These are phyloP conservation scores for Leavenworthia alabamica DNA, from an alignment of 345 rosid species.

Conservation along the genomic window DNA sequence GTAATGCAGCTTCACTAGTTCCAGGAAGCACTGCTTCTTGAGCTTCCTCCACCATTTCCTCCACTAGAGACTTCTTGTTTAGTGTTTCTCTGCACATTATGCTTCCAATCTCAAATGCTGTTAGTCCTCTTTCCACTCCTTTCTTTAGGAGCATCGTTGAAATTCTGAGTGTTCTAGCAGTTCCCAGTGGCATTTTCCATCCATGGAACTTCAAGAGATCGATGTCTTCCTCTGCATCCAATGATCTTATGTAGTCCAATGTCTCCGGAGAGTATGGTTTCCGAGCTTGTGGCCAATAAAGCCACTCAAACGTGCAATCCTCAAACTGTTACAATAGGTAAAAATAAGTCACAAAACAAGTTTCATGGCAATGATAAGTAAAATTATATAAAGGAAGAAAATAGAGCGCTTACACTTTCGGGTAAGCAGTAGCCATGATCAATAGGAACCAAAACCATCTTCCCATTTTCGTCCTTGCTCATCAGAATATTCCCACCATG, in stretches of 20 bases:
- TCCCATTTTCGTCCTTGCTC: constrained; percentile 47
- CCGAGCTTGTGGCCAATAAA: constrained; percentile 85
- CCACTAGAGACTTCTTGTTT: constrained; percentile 43
- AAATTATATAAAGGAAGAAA: background rate
- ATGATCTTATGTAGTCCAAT: constrained; percentile 48
- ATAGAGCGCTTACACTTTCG: constrained; percentile 47
- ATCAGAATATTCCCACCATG: constrained; percentile 81
- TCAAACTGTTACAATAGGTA: constrained; percentile 51
- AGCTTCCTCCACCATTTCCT: constrained; percentile 32
- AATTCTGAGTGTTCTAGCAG: constrained; percentile 49
- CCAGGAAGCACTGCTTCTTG: constrained; percentile 32
- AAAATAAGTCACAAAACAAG: background rate
- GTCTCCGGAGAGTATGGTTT: constrained; percentile 54
- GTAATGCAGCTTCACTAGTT: constrained; percentile 26
- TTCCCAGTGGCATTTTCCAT: no score
- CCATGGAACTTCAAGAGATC: no score
- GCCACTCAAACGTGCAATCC: constrained; percentile 96
- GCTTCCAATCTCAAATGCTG: constrained; percentile 65
- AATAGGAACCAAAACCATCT: constrained; percentile 52
- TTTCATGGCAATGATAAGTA: background rate
- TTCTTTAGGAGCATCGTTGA: constrained; percentile 89
- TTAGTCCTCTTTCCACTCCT: constrained; percentile 67
- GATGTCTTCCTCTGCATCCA: constrained; percentile 64
- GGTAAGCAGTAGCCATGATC: constrained; percentile 96
- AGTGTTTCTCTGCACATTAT: constrained; percentile 74